Conservation (phyloP, 192 early-diverging fungal genomes). For the Coemansia sp. region DNA sequence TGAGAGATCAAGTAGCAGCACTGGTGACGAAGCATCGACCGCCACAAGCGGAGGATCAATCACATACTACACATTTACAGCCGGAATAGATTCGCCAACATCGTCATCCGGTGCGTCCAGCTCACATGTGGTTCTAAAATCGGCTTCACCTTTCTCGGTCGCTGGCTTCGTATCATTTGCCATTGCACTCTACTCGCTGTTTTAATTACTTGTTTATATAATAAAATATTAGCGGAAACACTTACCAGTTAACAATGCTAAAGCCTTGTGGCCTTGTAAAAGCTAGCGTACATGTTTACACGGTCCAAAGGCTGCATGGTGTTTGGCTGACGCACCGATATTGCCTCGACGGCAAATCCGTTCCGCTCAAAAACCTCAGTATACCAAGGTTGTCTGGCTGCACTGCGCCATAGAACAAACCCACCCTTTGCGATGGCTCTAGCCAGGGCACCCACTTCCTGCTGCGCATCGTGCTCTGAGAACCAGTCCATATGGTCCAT, state of each 20-base stretch:
- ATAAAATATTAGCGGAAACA: too few relatives aligned
- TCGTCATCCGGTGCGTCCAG: not conserved
- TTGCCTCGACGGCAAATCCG: conserved; percentile 69
- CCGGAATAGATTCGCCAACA: not conserved
- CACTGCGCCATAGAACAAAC: conserved; percentile 79
- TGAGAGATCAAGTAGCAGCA: not conserved
- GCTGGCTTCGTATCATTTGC: not conserved
- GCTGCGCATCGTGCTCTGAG: conserved; percentile 63
- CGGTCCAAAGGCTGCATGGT: conserved; percentile 69
- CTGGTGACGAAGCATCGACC: not conserved
- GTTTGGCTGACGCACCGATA: conserved; percentile 69
- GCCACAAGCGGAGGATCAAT: not conserved
- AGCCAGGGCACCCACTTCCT: conserved; percentile 71
- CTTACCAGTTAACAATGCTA: conserved; percentile 2
- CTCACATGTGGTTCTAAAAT: not conserved
- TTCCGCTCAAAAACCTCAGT: conserved; percentile 69
- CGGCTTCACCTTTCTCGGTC: not conserved
- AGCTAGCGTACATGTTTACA: conserved; percentile 85
- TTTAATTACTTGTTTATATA: not conserved
- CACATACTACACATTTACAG: conserved; percentile 9
- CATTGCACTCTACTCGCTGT: not conserved
- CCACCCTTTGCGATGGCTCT: conserved; percentile 64
- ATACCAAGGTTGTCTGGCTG: conserved; percentile 83
- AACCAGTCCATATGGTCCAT: conserved; percentile 96
- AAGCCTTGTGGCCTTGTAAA: conserved; percentile 61